phyloP scores from a whole-genome alignment of 1,284 basidiomycete genomes.

The Malassezia sympodialis region DNA sequence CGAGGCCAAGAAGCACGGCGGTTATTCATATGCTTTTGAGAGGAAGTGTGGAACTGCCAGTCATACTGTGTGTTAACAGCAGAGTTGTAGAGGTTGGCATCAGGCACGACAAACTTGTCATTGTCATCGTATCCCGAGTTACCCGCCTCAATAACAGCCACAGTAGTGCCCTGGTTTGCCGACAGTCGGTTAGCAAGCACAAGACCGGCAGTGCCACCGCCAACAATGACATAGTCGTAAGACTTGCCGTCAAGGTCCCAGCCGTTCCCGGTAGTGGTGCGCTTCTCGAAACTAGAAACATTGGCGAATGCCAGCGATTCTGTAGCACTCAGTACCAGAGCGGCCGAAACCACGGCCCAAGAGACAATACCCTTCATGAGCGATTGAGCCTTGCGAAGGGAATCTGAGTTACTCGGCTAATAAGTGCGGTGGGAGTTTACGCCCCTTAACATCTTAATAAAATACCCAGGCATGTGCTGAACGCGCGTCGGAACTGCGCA shows the following conservation, averaged over 20 bases:
- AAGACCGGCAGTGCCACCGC: constrained; percentile 83
- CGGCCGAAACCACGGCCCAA: background rate
- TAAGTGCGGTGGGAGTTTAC: background rate
- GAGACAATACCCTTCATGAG: constrained; percentile 1
- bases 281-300: background rate
- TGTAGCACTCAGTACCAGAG: background rate
- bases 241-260: constrained; percentile 17
- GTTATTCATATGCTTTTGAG: constrained; percentile 17
- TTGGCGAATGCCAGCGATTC: background rate
- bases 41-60: constrained; percentile 29
- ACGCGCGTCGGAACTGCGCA: background rate
- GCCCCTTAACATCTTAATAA: background rate
- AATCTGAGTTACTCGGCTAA: background rate
- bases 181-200: constrained; percentile 75
- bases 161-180: constrained; percentile 55
- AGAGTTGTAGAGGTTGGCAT: constrained; percentile 23
- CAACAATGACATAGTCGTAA: constrained; percentile 72
- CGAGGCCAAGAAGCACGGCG: constrained; percentile 36
- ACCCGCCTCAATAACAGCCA: constrained; percentile 60
- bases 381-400: background rate
- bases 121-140: constrained; percentile 23
- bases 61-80: constrained; percentile 24
- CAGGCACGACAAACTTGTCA: constrained; percentile 18
- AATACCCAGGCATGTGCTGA: background rate
- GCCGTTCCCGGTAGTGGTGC: constrained; percentile 15